phyloP scores from a whole-genome alignment of 345 rosid species.

The Leavenworthia alabamica region DNA sequence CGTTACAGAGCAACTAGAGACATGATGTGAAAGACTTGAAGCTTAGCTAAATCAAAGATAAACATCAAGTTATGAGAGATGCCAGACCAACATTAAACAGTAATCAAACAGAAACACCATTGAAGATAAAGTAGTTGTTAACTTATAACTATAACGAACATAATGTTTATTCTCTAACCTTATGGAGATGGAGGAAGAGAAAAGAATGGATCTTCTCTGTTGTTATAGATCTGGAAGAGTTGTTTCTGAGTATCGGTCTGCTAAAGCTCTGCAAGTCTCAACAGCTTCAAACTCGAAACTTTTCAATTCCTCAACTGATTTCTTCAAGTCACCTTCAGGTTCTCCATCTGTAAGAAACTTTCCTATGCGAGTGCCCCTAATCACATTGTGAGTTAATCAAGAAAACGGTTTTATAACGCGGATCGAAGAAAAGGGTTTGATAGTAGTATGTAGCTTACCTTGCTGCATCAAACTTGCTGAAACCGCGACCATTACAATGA shows the following conservation, averaged over 20 bases:
- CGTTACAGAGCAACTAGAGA: too few relatives aligned
- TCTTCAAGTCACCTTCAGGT: constrained; percentile 45
- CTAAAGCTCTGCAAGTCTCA: constrained; percentile 48
- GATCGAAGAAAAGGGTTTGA: not conserved
- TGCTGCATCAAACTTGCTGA: constrained; percentile 55
- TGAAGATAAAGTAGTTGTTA: not conserved
- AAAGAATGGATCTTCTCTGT: constrained; percentile 57
- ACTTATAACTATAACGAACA: not conserved
- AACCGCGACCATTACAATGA: constrained; percentile 49
- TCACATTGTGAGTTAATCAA: too few relatives aligned
- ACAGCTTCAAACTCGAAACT: constrained; percentile 29
- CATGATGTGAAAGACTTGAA: too few relatives aligned
- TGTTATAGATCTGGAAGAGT: constrained; percentile 57
- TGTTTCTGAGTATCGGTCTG: constrained; percentile 56
- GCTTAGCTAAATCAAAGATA: too few relatives aligned
- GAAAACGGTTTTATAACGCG: not conserved
- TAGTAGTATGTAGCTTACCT: constrained; percentile 33
- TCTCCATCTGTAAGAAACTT: constrained; percentile 54
- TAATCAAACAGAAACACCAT: too few relatives aligned
- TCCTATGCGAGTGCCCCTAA: constrained; percentile 51
- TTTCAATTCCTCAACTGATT: constrained; percentile 51
- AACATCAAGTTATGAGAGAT: too few relatives aligned
- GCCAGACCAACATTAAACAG: too few relatives aligned
- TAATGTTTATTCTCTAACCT: not conserved
- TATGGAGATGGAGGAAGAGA: constrained; percentile 25